These are phyloP conservation scores for Diaporthe citrichinensis DNA, from an alignment of 2,329 filamentous ascomycete species.

Conservation along the genomic window DNA sequence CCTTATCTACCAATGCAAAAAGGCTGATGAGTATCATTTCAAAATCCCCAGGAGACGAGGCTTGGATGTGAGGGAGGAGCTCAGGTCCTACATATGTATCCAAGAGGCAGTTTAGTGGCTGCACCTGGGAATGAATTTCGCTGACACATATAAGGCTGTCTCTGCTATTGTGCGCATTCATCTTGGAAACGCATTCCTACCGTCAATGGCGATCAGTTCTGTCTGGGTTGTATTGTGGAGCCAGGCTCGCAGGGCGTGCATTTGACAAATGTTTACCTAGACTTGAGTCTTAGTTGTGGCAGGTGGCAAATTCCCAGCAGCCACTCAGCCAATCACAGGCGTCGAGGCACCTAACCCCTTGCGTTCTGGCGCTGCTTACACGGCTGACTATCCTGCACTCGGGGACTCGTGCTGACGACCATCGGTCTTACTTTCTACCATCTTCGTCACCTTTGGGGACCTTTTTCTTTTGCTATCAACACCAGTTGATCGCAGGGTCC, in stretches of 20 bases:
- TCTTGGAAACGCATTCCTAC: neutral
- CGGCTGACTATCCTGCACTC: slow-evolving; percentile 16
- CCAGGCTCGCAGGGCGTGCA: neutral
- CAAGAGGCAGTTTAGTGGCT: too few relatives aligned
- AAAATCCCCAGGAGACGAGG: too few relatives aligned
- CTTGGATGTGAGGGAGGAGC: neutral
- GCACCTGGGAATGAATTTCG: neutral
- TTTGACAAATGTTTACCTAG: neutral
- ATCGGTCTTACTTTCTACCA: neutral
- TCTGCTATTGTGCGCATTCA: neutral
- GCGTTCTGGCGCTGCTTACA: neutral
- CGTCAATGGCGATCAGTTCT: neutral
- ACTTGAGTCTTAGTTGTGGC: neutral
- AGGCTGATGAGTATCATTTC: too few relatives aligned
- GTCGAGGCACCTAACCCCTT: slow-evolving; percentile 8
- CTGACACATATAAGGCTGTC: too few relatives aligned
- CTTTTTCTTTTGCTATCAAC: neutral
- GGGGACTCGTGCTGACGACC: neutral
- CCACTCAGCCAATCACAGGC: slow-evolving; percentile 14
- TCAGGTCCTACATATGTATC: too few relatives aligned
- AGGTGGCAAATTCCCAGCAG: slow-evolving; percentile 13
- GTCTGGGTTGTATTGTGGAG: neutral
- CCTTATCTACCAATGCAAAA: too few relatives aligned
- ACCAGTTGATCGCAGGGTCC: neutral
- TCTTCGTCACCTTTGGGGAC: neutral